phyloP scores from a whole-genome alignment of 257 asterid genomes.

The Solanum tarapatanum region DNA sequence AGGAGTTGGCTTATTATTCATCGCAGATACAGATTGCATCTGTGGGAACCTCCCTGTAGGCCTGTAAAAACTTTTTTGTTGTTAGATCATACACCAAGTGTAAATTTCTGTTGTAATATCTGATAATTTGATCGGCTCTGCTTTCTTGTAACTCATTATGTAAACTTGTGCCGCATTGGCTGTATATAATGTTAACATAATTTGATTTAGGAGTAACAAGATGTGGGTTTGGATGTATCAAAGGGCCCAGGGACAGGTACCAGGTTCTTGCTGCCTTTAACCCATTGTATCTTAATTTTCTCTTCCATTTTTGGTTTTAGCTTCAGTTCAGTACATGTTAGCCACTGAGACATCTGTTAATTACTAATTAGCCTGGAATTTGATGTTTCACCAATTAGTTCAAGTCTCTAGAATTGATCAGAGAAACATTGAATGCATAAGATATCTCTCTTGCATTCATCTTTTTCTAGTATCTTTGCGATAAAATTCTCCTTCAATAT shows the following conservation, averaged over 20 bases:
- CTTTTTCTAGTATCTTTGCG: neutral
- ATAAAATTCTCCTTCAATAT: neutral
- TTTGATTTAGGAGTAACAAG: neutral
- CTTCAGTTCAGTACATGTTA: neutral
- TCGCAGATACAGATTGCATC: neutral
- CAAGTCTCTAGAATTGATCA: neutral
- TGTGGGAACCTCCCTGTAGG: neutral
- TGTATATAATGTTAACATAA: neutral
- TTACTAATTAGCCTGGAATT: neutral
- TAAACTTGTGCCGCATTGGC: neutral
- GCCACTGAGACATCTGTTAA: neutral
- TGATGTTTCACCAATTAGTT: neutral
- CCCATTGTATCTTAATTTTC: neutral
- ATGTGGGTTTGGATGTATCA: neutral
- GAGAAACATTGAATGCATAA: neutral
- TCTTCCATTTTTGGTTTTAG: neutral
- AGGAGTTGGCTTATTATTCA: conserved; percentile 4
- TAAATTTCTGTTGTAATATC: neutral
- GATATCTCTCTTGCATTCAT: neutral
- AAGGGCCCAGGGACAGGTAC: neutral
- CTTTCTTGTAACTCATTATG: neutral
- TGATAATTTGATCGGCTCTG: neutral
- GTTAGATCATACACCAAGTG: neutral
- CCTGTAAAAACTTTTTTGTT: neutral
- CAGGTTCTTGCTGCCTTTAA: neutral